Percentiles rank a stretch among this genome's conserved stretches.
Evolutionary conservation across 2,329 filamentous ascomycete species (phyloP).

Genomic region (Dactylellina haptotyla): DNA sequence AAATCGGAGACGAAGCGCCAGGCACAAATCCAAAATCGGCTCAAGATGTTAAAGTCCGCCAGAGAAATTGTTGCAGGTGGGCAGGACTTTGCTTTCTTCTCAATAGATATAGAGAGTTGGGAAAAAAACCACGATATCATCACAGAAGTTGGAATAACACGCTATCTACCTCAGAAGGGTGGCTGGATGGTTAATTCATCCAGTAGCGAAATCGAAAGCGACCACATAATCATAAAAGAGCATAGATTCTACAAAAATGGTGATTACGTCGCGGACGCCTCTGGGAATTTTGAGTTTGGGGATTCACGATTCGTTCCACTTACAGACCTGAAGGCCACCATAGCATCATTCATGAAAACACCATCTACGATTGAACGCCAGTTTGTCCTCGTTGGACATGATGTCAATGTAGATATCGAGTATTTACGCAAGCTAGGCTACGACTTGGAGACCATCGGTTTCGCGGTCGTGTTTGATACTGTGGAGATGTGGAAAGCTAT

Average conservation of each 20-base stretch:
- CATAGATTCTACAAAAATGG: conserved; percentile 73
- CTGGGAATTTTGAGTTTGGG: conserved; percentile 79
- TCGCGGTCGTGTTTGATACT: conserved; percentile 78
- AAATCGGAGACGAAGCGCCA: conserved; percentile 37
- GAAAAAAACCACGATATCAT: conserved; percentile 74
- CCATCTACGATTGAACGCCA: conserved; percentile 63
- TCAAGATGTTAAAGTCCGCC: conserved; percentile 45
- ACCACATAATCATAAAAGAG: conserved; percentile 82
- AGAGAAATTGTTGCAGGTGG: conserved; percentile 15
- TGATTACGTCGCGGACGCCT: conserved; percentile 76
- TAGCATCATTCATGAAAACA: conserved; percentile 62
- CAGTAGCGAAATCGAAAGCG: conserved; percentile 56
- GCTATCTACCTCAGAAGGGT: conserved; percentile 69
- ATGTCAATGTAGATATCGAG: conserved; percentile 72
- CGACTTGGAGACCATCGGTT: conserved; percentile 67
- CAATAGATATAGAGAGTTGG: conserved; percentile 83
- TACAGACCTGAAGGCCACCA: conserved; percentile 59
- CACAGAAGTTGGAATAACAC: conserved; percentile 86
- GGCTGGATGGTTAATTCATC: background rate
- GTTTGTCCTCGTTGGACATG: conserved; percentile 83
- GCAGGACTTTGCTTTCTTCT: conserved; percentile 54
- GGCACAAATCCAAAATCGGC: conserved; percentile 26
- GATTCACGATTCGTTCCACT: conserved; percentile 63
- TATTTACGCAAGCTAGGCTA: conserved; percentile 75
- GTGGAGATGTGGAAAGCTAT: conserved; percentile 74